Percentiles rank a stretch among this genome's conserved stretches.
Evolutionary conservation across 2,329 filamentous ascomycete species (phyloP).

Genomic region (Orbilia oligospora): DNA sequence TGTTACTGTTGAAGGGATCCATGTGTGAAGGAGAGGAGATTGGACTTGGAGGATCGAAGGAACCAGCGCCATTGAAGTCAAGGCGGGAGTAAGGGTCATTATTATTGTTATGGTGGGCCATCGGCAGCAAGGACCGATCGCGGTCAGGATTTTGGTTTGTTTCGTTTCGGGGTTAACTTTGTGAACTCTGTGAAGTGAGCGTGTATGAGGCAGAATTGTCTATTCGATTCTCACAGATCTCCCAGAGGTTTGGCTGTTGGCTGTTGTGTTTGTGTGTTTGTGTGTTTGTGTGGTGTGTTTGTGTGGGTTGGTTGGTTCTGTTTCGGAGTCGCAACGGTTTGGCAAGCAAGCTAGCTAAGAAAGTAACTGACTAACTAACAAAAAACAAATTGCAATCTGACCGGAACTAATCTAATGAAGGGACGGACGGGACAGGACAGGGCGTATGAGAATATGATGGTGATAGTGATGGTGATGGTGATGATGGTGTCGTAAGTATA

Average conservation of each 20-base stretch:
- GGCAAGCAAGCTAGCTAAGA: no score
- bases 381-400: constrained; percentile 2
- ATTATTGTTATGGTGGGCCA: constrained; percentile 53
- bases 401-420: no score
- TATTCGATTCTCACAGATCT: background rate
- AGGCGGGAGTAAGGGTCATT: constrained; percentile 64
- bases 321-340: background rate
- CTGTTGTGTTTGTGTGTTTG: background rate
- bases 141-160: constrained; percentile 9
- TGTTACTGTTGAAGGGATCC: constrained; percentile 44
- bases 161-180: background rate
- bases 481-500: constrained; percentile 36
- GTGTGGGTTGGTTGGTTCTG: background rate
- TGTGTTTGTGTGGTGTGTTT: background rate
- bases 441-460: no score
- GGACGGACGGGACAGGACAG: background rate
- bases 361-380: background rate
- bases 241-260: background rate
- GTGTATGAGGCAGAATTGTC: constrained; percentile 57
- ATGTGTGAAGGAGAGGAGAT: constrained; percentile 48
- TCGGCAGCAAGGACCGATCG: constrained; percentile 22
- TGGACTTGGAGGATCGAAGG: constrained; percentile 53
- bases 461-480: no score
- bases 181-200: constrained; percentile 31
- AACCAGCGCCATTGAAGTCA: constrained; percentile 62